Conservation (phyloP, 768 basidiomycete genomes). For the Ramaria rubella region DNA sequence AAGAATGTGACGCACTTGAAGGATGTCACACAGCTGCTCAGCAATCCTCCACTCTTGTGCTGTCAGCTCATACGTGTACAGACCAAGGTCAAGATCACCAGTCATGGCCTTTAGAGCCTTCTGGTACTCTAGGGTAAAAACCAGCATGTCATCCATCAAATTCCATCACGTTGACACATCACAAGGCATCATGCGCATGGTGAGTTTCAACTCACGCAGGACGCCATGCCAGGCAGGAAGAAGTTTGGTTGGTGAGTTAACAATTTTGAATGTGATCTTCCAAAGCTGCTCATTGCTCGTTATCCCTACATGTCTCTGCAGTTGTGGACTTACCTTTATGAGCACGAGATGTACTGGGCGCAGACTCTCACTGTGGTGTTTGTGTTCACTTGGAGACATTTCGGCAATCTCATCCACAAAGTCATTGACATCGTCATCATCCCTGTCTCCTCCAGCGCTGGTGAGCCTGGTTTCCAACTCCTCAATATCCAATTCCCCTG, state of each 20-base stretch:
- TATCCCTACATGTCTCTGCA: not conserved
- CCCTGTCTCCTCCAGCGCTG: not conserved
- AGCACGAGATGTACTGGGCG: slow-evolving; percentile 24
- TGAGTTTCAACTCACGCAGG: slow-evolving; percentile 14
- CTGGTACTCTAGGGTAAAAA: slow-evolving; percentile 24
- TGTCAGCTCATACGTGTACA: slow-evolving; percentile 23
- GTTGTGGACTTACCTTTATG: slow-evolving; percentile 24
- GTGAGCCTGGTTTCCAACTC: slow-evolving; percentile 11
- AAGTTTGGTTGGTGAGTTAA: slow-evolving; percentile 24
- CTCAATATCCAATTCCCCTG: slow-evolving; percentile 6
- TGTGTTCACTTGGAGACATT: slow-evolving; percentile 11
- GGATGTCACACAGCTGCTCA: slow-evolving; percentile 23
- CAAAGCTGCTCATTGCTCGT: slow-evolving; percentile 14
- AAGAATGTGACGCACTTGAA: slow-evolving; percentile 23
- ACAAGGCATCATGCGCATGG: slow-evolving; percentile 26
- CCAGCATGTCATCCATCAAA: slow-evolving; percentile 33
- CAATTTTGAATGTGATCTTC: slow-evolving; percentile 16
- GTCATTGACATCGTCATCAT: slow-evolving; percentile 16
- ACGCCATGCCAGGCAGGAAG: slow-evolving; percentile 26
- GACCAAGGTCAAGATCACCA: slow-evolving; percentile 12
- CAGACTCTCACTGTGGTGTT: slow-evolving; percentile 15
- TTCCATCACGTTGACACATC: slow-evolving; percentile 36
- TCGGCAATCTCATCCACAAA: slow-evolving; percentile 21
- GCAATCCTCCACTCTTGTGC: slow-evolving; percentile 30
- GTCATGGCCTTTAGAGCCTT: slow-evolving; percentile 24